A percentile compares a stretch with the other conserved stretches of the same genome.
These are phyloP conservation scores for Hypoxylon fragiforme DNA, from an alignment of 495 filamentous ascomycete genomes.

Conservation along the genomic window DNA sequence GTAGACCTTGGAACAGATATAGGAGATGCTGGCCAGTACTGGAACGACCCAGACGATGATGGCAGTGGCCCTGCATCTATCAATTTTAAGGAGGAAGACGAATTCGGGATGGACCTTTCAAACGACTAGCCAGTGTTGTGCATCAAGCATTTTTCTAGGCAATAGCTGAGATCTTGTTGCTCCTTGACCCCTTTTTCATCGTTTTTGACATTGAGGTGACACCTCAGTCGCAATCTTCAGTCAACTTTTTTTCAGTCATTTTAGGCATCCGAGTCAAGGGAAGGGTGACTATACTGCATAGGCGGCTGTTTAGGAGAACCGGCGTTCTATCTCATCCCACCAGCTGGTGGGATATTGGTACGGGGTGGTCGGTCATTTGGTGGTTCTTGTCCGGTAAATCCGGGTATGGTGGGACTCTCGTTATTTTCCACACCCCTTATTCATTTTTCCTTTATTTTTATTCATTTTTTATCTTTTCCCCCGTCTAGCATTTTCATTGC, in stretches of 20 bases:
- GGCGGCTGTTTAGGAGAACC: constrained; percentile 26
- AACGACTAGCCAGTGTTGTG: constrained; percentile 15
- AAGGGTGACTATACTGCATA: constrained; percentile 26
- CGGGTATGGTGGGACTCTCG: constrained; percentile 21
- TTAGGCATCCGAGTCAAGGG: constrained; percentile 28
- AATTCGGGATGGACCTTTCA: constrained; percentile 74
- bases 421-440: constrained; percentile 7
- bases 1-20: constrained; percentile 59
- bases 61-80: constrained; percentile 55
- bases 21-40: constrained; percentile 64
- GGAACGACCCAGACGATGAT: constrained; percentile 69
- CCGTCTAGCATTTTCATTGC: constrained; percentile 27
- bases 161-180: constrained; percentile 21
- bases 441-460: constrained; percentile 20
- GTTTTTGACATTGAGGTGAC: constrained; percentile 10
- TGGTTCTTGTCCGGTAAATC: constrained; percentile 12
- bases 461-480: constrained; percentile 10
- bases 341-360: constrained; percentile 9
- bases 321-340: constrained; percentile 30
- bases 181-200: constrained; percentile 28
- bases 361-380: constrained; percentile 6
- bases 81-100: constrained; percentile 90
- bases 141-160: constrained; percentile 25
- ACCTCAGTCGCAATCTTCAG: constrained; percentile 19
- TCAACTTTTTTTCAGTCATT: constrained; percentile 18